Evolutionary conservation across 306 rosid genomes (phyloP), one percentile per base, ranked within the genome.

Genomic region (Fagus crenata): DNA sequence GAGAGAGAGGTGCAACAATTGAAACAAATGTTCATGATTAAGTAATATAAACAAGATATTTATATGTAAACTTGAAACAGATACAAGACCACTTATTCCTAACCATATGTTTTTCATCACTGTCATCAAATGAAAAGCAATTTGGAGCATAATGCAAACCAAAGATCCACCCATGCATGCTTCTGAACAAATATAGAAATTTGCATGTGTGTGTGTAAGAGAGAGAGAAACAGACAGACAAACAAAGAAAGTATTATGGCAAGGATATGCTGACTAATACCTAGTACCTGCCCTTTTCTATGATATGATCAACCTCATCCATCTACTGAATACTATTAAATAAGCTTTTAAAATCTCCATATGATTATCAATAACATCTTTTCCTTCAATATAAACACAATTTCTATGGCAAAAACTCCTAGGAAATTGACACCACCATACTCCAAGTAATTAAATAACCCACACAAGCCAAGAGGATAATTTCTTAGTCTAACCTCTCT

Each of bases 401-500:
- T 61, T 61, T 61, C 40, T 11, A 61, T 1, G 8, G 67, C 32
- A 33, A 60, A 36, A 61, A 22, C 4, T 46, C 14, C 36, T 28
- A 58, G 2, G 33, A 64, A 73, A 58, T 1, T 51, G 18, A 42
- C 53, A 72, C 71, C 76, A 69, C 55, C 40, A 75, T 32, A 39
- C 40, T 49, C 75, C 40, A 58, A 72, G 67, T 8, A 22, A 74
- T 6, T 28, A 70, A 35, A 73, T 13, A 43, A 56, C 7, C 49
- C 32, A 60, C 59, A 46, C 14, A 9, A 54, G 41, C 58, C 56
- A 61, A 80, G 14, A 67, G 3, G 70, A 13, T 31, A 39, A 55
- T 64, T 37, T 84, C 69, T 11, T 17, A 55, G 75, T 60, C 89
- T 56, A 72, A 93, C 98, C 96, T 93, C 96, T 86, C 98, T 82